Evolutionary conservation across 768 basidiomycete species (phyloP).

Genomic region (Boletellus emodensis): DNA sequence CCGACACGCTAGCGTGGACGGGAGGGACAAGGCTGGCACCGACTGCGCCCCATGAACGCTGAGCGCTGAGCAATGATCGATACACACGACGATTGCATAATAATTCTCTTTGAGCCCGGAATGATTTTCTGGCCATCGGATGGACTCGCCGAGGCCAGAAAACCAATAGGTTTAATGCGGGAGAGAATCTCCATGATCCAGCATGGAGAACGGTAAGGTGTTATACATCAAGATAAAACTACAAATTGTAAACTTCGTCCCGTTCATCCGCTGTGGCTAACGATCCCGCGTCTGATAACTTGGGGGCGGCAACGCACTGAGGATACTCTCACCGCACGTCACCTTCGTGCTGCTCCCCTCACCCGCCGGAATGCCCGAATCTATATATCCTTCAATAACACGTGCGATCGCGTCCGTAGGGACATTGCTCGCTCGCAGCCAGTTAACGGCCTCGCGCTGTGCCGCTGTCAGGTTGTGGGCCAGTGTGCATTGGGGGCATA

Average conservation of each 20-base stretch:
- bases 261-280: neutral
- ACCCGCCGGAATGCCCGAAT: neutral
- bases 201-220: no score
- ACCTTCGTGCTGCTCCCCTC: neutral
- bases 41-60: constrained; percentile 10
- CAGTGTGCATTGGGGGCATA: neutral
- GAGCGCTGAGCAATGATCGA: no score
- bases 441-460: constrained; percentile 13
- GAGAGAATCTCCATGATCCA: no score
- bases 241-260: no score
- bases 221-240: no score
- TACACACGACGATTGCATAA: no score
- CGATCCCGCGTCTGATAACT: constrained; percentile 16
- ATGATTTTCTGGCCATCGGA: no score
- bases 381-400: constrained; percentile 10
- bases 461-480: constrained; percentile 8
- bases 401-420: constrained; percentile 16
- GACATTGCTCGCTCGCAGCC: constrained; percentile 3
- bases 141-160: no score
- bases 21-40: constrained; percentile 15
- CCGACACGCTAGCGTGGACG: constrained; percentile 18
- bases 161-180: no score
- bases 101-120: no score
- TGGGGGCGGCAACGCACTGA: constrained; percentile 13
- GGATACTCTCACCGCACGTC: neutral